Conservation (phyloP, 1,284 basidiomycete species). For the Ceratobasidium sp. region DNA sequence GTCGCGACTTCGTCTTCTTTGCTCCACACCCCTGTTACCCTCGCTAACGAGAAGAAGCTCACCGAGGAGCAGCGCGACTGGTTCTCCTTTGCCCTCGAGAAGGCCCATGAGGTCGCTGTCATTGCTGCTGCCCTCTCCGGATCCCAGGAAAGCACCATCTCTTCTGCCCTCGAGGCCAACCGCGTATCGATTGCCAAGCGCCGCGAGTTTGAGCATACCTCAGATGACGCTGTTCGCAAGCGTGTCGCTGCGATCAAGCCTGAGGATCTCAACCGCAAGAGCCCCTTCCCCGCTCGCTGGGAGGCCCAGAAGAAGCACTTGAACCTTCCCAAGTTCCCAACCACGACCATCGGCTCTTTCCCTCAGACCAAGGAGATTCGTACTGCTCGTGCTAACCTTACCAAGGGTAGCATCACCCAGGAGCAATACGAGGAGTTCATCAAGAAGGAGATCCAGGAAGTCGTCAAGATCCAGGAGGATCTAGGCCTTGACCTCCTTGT, state of each 20-base stretch:
- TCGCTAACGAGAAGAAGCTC: conserved; percentile 93
- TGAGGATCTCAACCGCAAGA: conserved; percentile 90
- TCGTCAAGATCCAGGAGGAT: conserved; percentile 96
- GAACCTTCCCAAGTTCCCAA: conserved; percentile 96
- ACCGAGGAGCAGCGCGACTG: conserved; percentile 92
- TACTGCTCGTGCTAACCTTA: conserved; percentile 91
- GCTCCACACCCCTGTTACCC: conserved; percentile 96
- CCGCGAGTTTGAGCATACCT: conserved; percentile 94
- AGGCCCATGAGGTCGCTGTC: conserved; percentile 89
- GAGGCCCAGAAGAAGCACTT: conserved; percentile 90
- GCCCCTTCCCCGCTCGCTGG: conserved; percentile 86
- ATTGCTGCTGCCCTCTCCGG: conserved; percentile 85
- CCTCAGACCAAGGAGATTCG: conserved; percentile 99
- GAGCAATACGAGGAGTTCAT: conserved; percentile 98
- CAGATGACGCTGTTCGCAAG: conserved; percentile 95
- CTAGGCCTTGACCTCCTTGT: conserved; percentile 97
- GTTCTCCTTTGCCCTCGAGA: conserved; percentile 99
- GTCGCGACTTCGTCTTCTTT: conserved; percentile 97
- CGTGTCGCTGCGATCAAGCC: conserved; percentile 92
- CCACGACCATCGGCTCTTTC: conserved; percentile 99
- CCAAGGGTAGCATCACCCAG: conserved; percentile 89
- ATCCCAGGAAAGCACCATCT: conserved; percentile 76
- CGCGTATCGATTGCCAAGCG: conserved; percentile 92
- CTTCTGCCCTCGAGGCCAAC: conserved; percentile 85
- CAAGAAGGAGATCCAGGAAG: conserved; percentile 95